Evolutionary conservation across 306 rosid species (phyloP).

Genomic region (Cucurbita ficifolia): DNA sequence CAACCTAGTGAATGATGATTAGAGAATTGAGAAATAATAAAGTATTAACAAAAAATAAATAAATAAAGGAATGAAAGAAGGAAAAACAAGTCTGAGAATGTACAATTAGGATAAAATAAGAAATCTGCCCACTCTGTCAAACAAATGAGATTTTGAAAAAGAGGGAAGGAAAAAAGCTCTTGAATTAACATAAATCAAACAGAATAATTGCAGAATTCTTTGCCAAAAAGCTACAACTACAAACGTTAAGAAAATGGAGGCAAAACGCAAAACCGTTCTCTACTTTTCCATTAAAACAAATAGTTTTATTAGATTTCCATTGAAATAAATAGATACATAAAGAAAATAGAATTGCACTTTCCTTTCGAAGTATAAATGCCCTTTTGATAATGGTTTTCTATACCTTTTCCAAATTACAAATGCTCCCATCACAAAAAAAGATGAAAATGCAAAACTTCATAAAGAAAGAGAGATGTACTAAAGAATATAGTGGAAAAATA

Average conservation of each 20-base stretch:
- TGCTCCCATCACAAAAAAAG: neutral
- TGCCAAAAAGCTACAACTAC: neutral
- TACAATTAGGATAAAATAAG: neutral
- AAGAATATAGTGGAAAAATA: neutral
- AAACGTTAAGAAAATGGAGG: neutral
- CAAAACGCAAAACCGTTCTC: neutral
- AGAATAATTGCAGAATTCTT: neutral
- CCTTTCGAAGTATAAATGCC: neutral
- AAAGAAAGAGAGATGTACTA: neutral
- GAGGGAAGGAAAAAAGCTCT: neutral
- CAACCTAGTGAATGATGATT: constrained; percentile 38
- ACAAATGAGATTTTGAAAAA: neutral
- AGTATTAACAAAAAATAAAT: neutral
- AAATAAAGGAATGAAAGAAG: neutral
- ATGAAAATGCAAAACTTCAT: neutral
- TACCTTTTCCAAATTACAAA: neutral
- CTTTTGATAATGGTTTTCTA: neutral
- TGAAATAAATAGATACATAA: neutral
- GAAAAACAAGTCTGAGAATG: neutral
- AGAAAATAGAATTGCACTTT: neutral
- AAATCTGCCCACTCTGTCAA: neutral
- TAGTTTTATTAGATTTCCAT: no score
- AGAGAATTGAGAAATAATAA: neutral
- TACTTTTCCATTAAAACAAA: neutral
- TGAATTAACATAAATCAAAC: neutral